Evolutionary conservation across 2,329 filamentous ascomycete genomes (phyloP), one percentile per base, ranked within the genome.

Genomic region (Exophiala bonariae): DNA sequence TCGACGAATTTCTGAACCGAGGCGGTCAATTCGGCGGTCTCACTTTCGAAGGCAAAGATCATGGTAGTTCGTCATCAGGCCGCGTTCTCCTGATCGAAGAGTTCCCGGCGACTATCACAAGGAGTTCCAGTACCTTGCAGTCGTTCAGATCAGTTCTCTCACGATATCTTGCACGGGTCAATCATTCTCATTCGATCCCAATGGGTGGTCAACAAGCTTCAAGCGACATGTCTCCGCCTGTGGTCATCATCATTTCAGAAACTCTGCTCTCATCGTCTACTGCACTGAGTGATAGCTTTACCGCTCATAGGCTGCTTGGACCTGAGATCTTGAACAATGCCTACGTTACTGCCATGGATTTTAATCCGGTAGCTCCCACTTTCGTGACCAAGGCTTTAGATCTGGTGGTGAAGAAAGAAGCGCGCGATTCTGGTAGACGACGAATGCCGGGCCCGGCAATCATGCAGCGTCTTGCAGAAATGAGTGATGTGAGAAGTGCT

Each of bases 401-500:
- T 45, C 67, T 87, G 2, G 78, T 96, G 2, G 80, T 97, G 1
- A 77, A 86, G 59, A 96, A 96, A 65, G 91, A 97, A 66, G 86
- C 90, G 1, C 78, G 85, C 13, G 82, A 83, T 56, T 95, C 89
- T 2, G 86, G 86, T 3, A 78, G 89, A 41, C 81, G 79, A 46
- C 83, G 81, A 45, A 88, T 87, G 0, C 89, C 90, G 1, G 89
- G 91, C 0, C 86, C 87, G 0, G 77, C 80, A 37, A 86, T 96
- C 3, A 76, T 97, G 11, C 87, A 88, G 57, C 80, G 75, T 20
- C 78, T 99, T 1, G 86, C 89, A 1, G 89, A 95, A 55, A 86
- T 89, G 58, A 93, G 93, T 2, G 93, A 99, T 61, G 85, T 99
- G 41, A 82, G 93, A 52, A 97, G 85, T 66, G 93, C 93, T n/a